Evolutionary conservation across 768 basidiomycete species (phyloP).

Genomic region (Terana coerulea): DNA sequence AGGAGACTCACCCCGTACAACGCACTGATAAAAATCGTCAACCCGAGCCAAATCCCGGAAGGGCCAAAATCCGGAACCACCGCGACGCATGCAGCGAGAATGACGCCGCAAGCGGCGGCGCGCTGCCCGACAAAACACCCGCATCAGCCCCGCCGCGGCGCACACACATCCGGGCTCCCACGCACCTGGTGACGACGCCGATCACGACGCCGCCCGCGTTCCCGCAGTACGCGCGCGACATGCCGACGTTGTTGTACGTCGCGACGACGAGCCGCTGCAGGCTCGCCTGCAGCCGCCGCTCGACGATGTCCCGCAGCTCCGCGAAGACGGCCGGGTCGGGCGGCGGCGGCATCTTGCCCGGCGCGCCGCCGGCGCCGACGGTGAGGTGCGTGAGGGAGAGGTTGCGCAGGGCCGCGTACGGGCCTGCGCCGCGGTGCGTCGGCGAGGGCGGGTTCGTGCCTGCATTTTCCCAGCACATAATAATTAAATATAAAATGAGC

Average conservation of each 20-base stretch:
- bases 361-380: no score
- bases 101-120: constrained; percentile 33
- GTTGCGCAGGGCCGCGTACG: neutral
- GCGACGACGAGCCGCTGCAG: constrained; percentile 61
- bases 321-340: constrained; percentile 65
- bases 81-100: constrained; percentile 45
- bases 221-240: constrained; percentile 64
- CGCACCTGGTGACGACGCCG: constrained; percentile 39
- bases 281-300: constrained; percentile 56
- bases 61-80: constrained; percentile 54
- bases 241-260: constrained; percentile 70
- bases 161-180: neutral
- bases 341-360: constrained; percentile 32
- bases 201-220: constrained; percentile 58
- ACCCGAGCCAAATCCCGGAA: constrained; percentile 75
- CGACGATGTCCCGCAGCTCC: constrained; percentile 55
- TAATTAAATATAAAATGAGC: no score
- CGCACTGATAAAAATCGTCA: constrained; percentile 58
- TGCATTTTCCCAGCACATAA: no score
- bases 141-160: neutral
- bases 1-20: constrained; percentile 56
- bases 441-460: no score
- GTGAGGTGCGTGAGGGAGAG: neutral
- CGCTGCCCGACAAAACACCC: constrained; percentile 10
- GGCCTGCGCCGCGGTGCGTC: neutral